Evolutionary conservation across 148 eudicot species (phyloP).

Genomic region (Linanthus parryae): DNA sequence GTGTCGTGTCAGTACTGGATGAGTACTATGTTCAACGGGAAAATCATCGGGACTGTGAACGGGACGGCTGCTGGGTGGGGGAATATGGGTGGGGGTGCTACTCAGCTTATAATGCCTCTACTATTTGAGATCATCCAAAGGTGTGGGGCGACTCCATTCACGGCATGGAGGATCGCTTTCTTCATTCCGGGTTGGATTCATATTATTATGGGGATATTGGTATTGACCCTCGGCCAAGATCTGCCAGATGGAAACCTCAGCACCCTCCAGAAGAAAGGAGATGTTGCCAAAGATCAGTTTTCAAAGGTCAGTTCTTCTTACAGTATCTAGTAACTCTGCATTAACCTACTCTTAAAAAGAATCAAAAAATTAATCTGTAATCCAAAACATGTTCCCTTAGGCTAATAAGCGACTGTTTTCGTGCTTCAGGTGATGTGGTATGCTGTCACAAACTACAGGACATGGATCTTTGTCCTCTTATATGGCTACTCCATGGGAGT

Average conservation of each 20-base stretch:
- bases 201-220: constrained; percentile 33
- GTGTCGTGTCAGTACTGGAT: constrained; percentile 52
- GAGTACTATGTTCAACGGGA: constrained; percentile 40
- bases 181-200: constrained; percentile 44
- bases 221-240: constrained; percentile 45
- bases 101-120: constrained; percentile 42
- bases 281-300: constrained; percentile 40
- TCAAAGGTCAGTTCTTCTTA: constrained; percentile 35
- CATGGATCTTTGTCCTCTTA: no score
- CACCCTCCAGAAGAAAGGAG: constrained; percentile 41
- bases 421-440: no score
- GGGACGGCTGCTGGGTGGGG: constrained; percentile 51
- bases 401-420: no score
- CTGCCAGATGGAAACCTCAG: constrained; percentile 50
- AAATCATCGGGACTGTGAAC: constrained; percentile 41
- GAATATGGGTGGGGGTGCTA: constrained; percentile 49
- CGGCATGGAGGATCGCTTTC: constrained; percentile 54
- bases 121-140: constrained; percentile 18
- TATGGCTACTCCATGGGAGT: no score
- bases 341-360: no score
- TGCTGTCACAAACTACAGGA: no score
- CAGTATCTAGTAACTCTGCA: no score
- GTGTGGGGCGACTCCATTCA: constrained; percentile 35
- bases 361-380: no score
- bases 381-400: no score